Evolutionary conservation across 2,329 filamentous ascomycete species (phyloP).

Genomic region (Fusarium cyanostomum): DNA sequence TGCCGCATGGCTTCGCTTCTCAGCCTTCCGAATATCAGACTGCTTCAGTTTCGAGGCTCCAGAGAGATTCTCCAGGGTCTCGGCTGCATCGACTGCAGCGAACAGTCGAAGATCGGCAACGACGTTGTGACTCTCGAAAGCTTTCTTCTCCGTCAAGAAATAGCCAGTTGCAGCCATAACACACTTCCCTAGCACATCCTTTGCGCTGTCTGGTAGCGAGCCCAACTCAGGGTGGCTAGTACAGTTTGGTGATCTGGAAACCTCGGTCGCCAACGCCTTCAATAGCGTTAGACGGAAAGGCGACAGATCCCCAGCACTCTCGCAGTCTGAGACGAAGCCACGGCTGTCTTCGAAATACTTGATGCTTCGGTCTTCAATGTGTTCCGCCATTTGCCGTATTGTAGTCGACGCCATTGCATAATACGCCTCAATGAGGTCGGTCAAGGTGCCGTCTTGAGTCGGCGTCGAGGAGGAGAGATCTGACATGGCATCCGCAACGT

Average conservation of each 20-base stretch:
- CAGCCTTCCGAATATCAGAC: conserved; percentile 48
- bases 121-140: conserved; percentile 37
- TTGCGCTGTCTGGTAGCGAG: conserved; percentile 39
- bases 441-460: conserved; percentile 38
- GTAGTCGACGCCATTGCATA: conserved; percentile 45
- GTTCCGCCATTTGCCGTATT: conserved; percentile 56
- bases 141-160: conserved; percentile 46
- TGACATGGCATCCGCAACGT: conserved; percentile 48
- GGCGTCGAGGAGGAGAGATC: conserved; percentile 39
- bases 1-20: conserved; percentile 47
- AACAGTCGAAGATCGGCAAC: conserved; percentile 44
- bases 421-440: conserved; percentile 49
- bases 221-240: conserved; percentile 38
- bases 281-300: conserved; percentile 50
- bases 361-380: conserved; percentile 54
- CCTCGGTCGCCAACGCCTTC: conserved; percentile 46
- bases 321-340: conserved; percentile 41
- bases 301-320: conserved; percentile 35
- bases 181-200: conserved; percentile 41
- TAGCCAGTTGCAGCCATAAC: conserved; percentile 41
- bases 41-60: conserved; percentile 41
- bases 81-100: conserved; percentile 48
- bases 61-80: conserved; percentile 34
- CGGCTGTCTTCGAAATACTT: conserved; percentile 50
- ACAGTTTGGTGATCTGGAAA: conserved; percentile 42